Conservation (phyloP, 177 flowering plant species). For the Vitis hybrid region DNA sequence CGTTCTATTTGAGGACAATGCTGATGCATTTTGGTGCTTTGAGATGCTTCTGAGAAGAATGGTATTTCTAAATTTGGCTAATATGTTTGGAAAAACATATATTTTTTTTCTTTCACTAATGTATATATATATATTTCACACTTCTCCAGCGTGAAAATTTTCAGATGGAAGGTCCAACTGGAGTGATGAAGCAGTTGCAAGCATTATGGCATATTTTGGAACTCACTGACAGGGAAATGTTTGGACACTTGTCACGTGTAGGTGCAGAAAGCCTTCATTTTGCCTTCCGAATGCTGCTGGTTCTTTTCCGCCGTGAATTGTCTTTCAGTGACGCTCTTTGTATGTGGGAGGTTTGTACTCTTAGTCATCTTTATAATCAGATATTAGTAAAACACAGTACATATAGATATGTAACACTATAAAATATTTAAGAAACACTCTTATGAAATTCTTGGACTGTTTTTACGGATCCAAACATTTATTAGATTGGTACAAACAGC, state of each 20-base stretch:
- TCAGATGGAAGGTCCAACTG: conserved; percentile 87
- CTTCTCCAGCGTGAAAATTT: conserved; percentile 77
- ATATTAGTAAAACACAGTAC: background rate
- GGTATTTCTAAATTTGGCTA: conserved; percentile 38
- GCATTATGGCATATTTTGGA: conserved; percentile 75
- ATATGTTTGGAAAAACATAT: conserved; percentile 1
- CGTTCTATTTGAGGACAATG: conserved; percentile 86
- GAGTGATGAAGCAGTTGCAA: conserved; percentile 85
- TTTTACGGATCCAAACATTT: too few relatives aligned
- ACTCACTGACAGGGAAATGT: conserved; percentile 73
- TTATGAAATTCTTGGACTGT: too few relatives aligned
- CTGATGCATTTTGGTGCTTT: conserved; percentile 98
- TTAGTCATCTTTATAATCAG: background rate
- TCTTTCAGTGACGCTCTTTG: conserved; percentile 78
- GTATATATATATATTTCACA: conserved; percentile 1
- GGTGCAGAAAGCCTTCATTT: conserved; percentile 95
- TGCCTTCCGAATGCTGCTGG: conserved; percentile 89
- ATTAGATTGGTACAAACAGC: too few relatives aligned
- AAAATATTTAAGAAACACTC: too few relatives aligned
- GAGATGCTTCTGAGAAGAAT: conserved; percentile 91
- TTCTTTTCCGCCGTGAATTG: conserved; percentile 87
- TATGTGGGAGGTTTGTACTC: conserved; percentile 92
- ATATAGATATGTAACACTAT: too few relatives aligned
- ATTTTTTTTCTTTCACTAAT: conserved; percentile 12
- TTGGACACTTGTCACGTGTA: conserved; percentile 63